A percentile compares a stretch with the other conserved stretches of the same genome.
phyloP scores from a whole-genome alignment of 2,329 filamentous ascomycete species.

The Onygenales sp. region DNA sequence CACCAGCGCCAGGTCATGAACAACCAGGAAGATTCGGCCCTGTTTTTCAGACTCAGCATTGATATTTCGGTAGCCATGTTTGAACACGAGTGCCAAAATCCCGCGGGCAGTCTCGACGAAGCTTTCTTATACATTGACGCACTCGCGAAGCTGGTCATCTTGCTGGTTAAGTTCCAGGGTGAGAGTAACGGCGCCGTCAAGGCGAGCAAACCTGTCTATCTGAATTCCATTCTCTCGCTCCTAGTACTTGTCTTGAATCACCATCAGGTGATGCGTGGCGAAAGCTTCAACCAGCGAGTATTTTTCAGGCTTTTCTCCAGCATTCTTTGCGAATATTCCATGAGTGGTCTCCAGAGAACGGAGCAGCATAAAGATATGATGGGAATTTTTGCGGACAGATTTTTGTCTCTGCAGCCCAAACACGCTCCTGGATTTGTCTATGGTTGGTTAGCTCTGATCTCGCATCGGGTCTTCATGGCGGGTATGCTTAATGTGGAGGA shows the following conservation, averaged over 20 bases:
- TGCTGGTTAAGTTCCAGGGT: conserved; percentile 63
- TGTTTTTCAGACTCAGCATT: conserved; percentile 72
- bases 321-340: conserved; percentile 65
- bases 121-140: conserved; percentile 64
- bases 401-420: conserved; percentile 65
- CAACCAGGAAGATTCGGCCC: conserved; percentile 63
- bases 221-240: conserved; percentile 71
- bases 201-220: conserved; percentile 57
- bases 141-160: conserved; percentile 67
- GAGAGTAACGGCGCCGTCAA: conserved; percentile 50
- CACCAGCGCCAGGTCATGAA: conserved; percentile 64
- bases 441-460: conserved; percentile 71
- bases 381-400: conserved; percentile 59
- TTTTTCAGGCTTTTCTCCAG: conserved; percentile 86
- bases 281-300: conserved; percentile 75
- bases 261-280: conserved; percentile 70
- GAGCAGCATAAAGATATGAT: conserved; percentile 60
- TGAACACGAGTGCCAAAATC: conserved; percentile 57
- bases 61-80: conserved; percentile 71
- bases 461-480: conserved; percentile 78
- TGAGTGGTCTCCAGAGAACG: conserved; percentile 48
- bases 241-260: conserved; percentile 73
- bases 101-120: conserved; percentile 50
- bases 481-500: conserved; percentile 60
- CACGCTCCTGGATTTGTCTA: conserved; percentile 77